Percentiles rank a stretch among this genome's conserved stretches.
These are phyloP conservation scores for Claviceps spartinae DNA, from an alignment of 2,329 filamentous ascomycete genomes.

Conservation along the genomic window DNA sequence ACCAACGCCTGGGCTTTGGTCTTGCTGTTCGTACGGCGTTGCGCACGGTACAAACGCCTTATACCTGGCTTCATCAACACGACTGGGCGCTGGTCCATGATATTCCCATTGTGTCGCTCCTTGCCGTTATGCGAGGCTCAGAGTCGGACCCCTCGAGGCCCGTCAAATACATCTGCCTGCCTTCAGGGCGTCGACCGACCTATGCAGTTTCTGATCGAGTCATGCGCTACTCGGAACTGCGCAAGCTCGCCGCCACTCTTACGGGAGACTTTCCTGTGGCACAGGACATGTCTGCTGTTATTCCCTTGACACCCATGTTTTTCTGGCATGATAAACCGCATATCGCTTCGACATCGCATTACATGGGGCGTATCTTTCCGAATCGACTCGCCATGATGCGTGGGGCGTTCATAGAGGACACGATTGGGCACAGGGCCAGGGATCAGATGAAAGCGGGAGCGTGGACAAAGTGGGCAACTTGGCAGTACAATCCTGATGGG, in stretches of 20 bases:
- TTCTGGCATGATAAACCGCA: constrained; percentile 49
- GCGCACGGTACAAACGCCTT: constrained; percentile 30
- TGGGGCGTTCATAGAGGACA: constrained; percentile 44
- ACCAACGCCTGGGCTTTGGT: constrained; percentile 37
- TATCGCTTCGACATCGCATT: constrained; percentile 33
- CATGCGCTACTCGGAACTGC: constrained; percentile 26
- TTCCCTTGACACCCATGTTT: constrained; percentile 39
- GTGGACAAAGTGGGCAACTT: constrained; percentile 40
- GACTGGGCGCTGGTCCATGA: constrained; percentile 36
- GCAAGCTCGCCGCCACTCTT: constrained; percentile 26
- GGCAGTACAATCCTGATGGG: constrained; percentile 38
- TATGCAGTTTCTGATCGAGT: constrained; percentile 37
- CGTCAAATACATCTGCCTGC: constrained; percentile 40
- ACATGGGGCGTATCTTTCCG: constrained; percentile 35
- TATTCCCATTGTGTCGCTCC: constrained; percentile 29
- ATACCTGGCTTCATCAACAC: constrained; percentile 45
- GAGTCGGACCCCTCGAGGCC: neutral
- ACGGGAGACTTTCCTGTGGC: constrained; percentile 24
- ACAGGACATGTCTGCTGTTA: constrained; percentile 12
- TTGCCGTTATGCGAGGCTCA: constrained; percentile 29
- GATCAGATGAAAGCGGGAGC: constrained; percentile 40
- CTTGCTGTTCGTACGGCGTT: constrained; percentile 39
- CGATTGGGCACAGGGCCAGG: constrained; percentile 39
- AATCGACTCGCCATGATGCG: constrained; percentile 34
- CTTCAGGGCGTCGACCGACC: constrained; percentile 35